Base-by-base conservation (phyloP, 2,329 filamentous ascomycete genomes). In the Fusarium sp. region DNA sequence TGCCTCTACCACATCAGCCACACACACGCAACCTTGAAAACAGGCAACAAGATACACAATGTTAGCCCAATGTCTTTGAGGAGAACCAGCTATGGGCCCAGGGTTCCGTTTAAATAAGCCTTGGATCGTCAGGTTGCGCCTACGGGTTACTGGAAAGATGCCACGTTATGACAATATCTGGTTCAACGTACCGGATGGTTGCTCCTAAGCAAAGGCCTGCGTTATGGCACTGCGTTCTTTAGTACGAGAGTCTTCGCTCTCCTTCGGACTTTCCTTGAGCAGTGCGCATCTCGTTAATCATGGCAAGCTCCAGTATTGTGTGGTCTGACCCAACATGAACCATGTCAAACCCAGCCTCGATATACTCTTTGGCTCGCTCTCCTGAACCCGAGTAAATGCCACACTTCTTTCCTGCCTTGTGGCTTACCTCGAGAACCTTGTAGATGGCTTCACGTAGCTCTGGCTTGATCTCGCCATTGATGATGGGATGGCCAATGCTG, bases 401-500 rank as follows among this genome's bases (percentile, higher is more conserved):
- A 0, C 66, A 69, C 29, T 67, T 67, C 29, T 69, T 67, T 4
- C 51, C 64, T 17, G 64, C 29, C 11, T 69, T 63, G 17, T 42
- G 66, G 0, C 40, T n/a, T 1, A 64, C 35, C 16, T 53, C 35
- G 0, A 67, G n/a, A 16, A 67, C 57, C 1, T 16, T n/a, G n/a
- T 35, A 10, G 4, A 69, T 46, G 4, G 49, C 36, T 5, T 11
- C 29, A 1, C 56, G 67, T 1, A 69, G 31, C 29, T 69, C 57
- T 35, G 51, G 64, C 3, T 53, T 63, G 14, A 69, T 51, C 2
- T 53, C 22, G 4, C 64, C 58, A 22, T 69, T 53, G 20, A 69
- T 62, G 12, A 63, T 67, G n/a, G 66, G 63, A 6, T 68, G 35
- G 9, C 66, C 56, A 16, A 68, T 62, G 2, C 66, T 68, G 12